Evolutionary conservation across 106 monocot species (phyloP).

Genomic region (Dendrobium huoshanense): DNA sequence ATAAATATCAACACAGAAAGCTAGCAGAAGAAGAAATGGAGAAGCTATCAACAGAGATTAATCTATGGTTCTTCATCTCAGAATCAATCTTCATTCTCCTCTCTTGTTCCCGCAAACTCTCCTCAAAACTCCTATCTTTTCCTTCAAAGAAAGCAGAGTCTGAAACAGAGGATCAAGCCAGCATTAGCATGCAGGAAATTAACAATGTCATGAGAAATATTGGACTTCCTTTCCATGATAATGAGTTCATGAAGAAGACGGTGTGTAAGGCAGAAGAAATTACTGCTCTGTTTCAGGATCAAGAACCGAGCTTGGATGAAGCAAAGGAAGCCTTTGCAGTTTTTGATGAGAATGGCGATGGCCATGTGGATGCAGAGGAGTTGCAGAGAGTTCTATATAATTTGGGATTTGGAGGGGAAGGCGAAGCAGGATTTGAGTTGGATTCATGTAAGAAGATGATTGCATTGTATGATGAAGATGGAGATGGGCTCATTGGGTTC

Average conservation of each 20-base stretch:
- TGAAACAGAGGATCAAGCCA: background rate
- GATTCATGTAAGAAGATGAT: constrained; percentile 26
- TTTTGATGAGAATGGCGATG: constrained; percentile 40
- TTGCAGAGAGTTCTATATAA: constrained; percentile 23
- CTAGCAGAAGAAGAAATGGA: background rate
- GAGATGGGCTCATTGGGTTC: constrained; percentile 16
- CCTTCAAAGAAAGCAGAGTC: background rate
- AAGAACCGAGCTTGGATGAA: constrained; percentile 41
- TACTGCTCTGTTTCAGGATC: constrained; percentile 20
- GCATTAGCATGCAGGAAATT: constrained; percentile 16
- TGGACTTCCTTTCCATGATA: background rate
- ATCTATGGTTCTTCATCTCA: constrained; percentile 1
- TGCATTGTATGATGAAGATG: background rate
- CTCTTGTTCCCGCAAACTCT: background rate
- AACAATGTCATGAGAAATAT: constrained; percentile 19
- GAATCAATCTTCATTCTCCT: background rate
- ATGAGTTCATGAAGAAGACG: constrained; percentile 2
- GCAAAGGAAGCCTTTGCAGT: constrained; percentile 30
- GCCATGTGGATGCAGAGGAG: constrained; percentile 35
- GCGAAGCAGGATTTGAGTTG: background rate
- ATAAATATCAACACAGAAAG: background rate
- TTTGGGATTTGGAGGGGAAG: constrained; percentile 20
- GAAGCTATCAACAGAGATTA: background rate
- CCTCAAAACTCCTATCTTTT: background rate
- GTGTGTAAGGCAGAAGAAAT: constrained; percentile 8